Base-by-base conservation (phyloP, 176 grass and related monocot genomes). In the Musa itinerans region DNA sequence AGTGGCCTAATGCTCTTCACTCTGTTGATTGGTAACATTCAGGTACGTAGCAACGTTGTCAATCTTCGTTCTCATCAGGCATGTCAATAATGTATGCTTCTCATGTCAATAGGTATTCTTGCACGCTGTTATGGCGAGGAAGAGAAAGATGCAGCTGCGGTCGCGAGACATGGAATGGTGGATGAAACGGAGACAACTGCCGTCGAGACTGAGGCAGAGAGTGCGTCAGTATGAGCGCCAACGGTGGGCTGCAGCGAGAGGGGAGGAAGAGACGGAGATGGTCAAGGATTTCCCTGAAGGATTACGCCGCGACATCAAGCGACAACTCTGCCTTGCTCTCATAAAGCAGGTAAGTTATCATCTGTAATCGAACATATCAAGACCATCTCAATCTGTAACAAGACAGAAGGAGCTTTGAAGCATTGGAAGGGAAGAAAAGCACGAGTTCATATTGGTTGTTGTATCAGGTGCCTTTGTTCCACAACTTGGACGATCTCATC, bases 1-100 rank as follows among this genome's bases (percentile, higher is more conserved):
- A 93, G 95, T 62, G 95, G 95, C 2, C 51, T 99, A 78, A 99
- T 99, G 95, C 90, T 99, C 75, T 99, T 99, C 88, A 99, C 95
- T 19, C 29, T 94, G n/a, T 78, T 99, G 78, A 99, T 99, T 9
- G 90, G 95, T 66, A 99, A 99, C 75, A 99, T 99, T 86, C 90
- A 99, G 86, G 95, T 94, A 19, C 1, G 24, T 22, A 12, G 61
- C 63, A 2, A 24, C 10, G 4, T n/a, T 59, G 34, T 52, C 1
- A 43, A 1, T 23, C 19, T 13, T 67, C 58, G 51, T 9, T 53
- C n/a, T 13, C 16, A 15, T 14, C 11, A 23, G 8, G 52, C 11
- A 9, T 29, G 21, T 48, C 16, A 11, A 50, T 11, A 14, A 43
- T 23, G 15, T 22, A 11, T 53, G 69, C 10, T 26, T 64, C 9